A percentile compares a stretch with the other conserved stretches of the same genome.
Evolutionary conservation across 2,329 filamentous ascomycete species (phyloP).

Genomic region (Alternaria dauci): DNA sequence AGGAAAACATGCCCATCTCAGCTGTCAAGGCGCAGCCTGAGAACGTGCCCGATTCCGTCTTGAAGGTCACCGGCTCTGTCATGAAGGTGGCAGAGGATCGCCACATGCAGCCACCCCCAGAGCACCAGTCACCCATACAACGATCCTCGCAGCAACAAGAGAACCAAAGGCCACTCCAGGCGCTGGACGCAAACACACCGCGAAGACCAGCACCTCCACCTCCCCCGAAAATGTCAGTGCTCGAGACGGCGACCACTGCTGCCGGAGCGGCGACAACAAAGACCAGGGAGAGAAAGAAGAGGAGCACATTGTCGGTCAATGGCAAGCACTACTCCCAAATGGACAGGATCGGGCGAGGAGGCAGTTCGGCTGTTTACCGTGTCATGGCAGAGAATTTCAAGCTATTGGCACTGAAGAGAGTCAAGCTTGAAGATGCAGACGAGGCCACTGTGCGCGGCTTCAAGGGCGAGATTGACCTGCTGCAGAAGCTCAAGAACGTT

Average conservation of each 20-base stretch:
- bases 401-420: conserved; percentile 91
- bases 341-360: conserved; percentile 89
- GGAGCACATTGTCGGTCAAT: conserved; percentile 87
- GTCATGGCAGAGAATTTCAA: conserved; percentile 98
- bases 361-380: conserved; percentile 92
- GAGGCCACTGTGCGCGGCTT: conserved; percentile 83
- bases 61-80: conserved; percentile 46
- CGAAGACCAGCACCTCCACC: conserved; percentile 78
- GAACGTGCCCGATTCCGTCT: conserved; percentile 39
- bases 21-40: conserved; percentile 38
- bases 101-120: conserved; percentile 30
- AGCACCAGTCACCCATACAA: conserved; percentile 42
- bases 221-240: conserved; percentile 93
- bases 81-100: conserved; percentile 46
- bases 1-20: conserved; percentile 76
- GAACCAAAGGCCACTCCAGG: conserved; percentile 59
- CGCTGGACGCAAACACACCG: conserved; percentile 73
- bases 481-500: conserved; percentile 81
- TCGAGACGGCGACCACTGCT: conserved; percentile 87
- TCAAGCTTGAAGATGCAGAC: conserved; percentile 89
- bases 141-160: conserved; percentile 52
- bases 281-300: conserved; percentile 73
- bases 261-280: conserved; percentile 83
- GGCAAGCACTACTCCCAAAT: conserved; percentile 89
- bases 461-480: conserved; percentile 93